Conservation (phyloP, 306 rosid species). For the Acacia confusa region DNA sequence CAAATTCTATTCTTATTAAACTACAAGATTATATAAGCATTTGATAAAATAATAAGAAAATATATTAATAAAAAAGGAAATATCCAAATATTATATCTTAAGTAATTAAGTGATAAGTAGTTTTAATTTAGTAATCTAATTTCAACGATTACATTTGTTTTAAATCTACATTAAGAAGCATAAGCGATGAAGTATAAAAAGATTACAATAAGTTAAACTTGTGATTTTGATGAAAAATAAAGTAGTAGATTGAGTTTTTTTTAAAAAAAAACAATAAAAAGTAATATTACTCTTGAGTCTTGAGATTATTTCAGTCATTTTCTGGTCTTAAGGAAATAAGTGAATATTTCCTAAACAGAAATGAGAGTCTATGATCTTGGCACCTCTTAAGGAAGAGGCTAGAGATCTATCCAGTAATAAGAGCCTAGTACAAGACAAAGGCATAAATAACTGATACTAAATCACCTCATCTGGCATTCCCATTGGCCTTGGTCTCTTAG, state of each 20-base stretch:
- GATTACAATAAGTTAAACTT: not conserved
- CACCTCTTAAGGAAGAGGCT: not conserved
- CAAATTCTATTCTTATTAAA: not conserved
- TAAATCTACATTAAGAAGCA: not conserved
- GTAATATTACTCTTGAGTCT: not conserved
- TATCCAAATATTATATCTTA: not conserved
- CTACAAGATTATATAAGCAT: not conserved
- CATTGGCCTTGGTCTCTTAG: constrained; percentile 84
- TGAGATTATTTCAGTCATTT: not conserved
- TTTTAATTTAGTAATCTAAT: not conserved
- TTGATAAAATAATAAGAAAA: not conserved
- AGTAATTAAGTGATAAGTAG: not conserved
- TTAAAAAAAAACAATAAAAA: not conserved
- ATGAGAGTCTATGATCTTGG: not conserved
- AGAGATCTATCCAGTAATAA: not conserved
- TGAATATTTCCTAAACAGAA: not conserved
- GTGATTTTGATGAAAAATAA: not conserved
- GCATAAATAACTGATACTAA: constrained; percentile 3
- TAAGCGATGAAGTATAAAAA: not conserved
- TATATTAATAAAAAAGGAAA: not conserved
- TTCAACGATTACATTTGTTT: not conserved
- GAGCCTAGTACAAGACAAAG: not conserved
- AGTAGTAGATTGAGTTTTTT: not conserved
- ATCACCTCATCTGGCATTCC: constrained; percentile 88
- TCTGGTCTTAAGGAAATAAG: not conserved